Conservation (phyloP, 2,329 filamentous ascomycete genomes). For the Escovopsis sp. region DNA sequence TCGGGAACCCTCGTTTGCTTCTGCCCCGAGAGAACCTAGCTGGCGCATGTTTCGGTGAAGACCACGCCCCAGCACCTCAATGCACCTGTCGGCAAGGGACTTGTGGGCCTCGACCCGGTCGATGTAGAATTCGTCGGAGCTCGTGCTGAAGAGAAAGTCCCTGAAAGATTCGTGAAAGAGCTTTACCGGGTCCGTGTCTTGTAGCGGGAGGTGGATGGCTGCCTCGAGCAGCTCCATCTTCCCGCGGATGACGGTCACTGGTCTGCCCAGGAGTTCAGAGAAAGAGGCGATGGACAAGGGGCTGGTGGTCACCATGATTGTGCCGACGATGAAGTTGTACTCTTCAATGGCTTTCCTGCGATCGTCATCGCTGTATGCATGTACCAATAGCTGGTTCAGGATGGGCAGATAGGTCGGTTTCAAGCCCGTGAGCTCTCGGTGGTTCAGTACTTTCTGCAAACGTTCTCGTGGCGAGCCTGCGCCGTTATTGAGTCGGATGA, state of each 20-base stretch:
- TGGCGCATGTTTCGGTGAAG: conserved; percentile 12
- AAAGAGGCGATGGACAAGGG: conserved; percentile 16
- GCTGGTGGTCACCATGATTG: conserved; percentile 14
- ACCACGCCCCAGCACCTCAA: conserved; percentile 9
- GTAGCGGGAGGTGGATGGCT: conserved; percentile 16
- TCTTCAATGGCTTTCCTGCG: conserved; percentile 6
- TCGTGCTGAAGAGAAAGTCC: conserved; percentile 13
- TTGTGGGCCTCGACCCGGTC: conserved; percentile 1
- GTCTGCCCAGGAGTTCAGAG: conserved; percentile 10
- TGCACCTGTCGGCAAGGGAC: conserved; percentile 2
- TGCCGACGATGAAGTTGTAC: conserved; percentile 16
- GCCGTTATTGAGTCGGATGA: conserved; percentile 7
- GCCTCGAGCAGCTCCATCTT: conserved; percentile 17
- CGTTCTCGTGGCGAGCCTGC: conserved; percentile 7
- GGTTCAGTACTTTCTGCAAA: conserved; percentile 10
- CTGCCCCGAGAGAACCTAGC: background rate
- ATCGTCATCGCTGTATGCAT: background rate
- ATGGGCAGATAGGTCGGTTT: conserved; percentile 8
- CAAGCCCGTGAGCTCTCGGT: conserved; percentile 1
- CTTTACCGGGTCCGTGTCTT: conserved; percentile 10
- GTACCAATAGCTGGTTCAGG: conserved; percentile 5
- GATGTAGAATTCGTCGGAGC: conserved; percentile 7
- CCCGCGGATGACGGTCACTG: conserved; percentile 5
- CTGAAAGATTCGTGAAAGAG: conserved; percentile 23
- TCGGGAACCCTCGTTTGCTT: background rate